Base-by-base conservation (phyloP, 2,329 filamentous ascomycete genomes). In the Podosphaera fusca region DNA sequence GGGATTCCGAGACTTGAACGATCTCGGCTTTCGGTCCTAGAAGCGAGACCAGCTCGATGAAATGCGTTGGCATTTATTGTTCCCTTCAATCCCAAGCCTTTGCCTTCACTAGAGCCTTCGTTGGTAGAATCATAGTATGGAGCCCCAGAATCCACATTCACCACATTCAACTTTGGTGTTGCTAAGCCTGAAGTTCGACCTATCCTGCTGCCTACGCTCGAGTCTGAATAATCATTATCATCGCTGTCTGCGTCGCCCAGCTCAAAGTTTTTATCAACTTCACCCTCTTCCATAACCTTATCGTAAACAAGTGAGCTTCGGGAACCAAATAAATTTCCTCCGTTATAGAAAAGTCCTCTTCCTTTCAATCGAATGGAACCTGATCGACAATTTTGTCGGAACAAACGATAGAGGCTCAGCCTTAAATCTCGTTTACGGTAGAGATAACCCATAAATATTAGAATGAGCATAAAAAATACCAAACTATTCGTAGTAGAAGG, bases 11-110 rank as follows among this genome's bases (percentile, higher is more conserved):
- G 29, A n/a, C 29, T 49, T 55, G 52, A 38, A 30, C 86, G 76
- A 66, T 96, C 92, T 56, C 87, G 75, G 67, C 87, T 94, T 67
- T 95, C 90, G 0, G 86, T 94, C 62, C 90, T 74, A 2, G 87
- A 78, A 56, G 86, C 81, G 61, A 95, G 68, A 1, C 89, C 89
- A 52, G 78, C 81, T 45, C 87, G 72, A 62, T 82, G 78, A 65
- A 82, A 74, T 4, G 74, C 74, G 56, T 64, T 65, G 30, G 59
- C 57, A 57, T 51, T 60, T 12, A 55, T 52, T 5, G 59, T 57
- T 55, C 62, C 58, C 40, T 58, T 63, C 49, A 64, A 57, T 14
- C 65, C 64, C 47, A 66, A 30, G 4, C 64, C 64, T 21, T 64
- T 56, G 29, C 59, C 59, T 52, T 60, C 54, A 9, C 40, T 52